Conservation (phyloP, 2,329 filamentous ascomycete species). For the Botryotinia convoluta region DNA sequence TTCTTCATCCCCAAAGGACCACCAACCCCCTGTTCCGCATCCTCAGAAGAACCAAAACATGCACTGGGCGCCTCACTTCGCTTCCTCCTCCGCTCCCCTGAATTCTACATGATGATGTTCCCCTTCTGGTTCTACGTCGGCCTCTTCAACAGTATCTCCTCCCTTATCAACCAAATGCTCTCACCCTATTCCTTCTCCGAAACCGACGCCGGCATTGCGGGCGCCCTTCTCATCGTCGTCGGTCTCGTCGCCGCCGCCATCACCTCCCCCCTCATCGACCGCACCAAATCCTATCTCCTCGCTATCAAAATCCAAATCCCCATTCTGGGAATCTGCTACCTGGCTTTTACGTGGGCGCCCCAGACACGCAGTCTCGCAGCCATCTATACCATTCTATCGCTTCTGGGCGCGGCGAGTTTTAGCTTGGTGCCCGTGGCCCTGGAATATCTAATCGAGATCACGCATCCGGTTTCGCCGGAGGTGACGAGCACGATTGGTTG, state of each 20-base stretch:
- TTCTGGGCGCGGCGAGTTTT: slow-evolving; percentile 80
- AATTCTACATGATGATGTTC: slow-evolving; percentile 77
- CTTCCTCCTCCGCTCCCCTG: slow-evolving; percentile 56
- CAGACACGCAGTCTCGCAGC: slow-evolving; percentile 54
- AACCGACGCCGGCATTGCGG: slow-evolving; percentile 83
- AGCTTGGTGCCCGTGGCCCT: slow-evolving; percentile 77
- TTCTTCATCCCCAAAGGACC: slow-evolving; percentile 77
- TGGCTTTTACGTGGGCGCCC: slow-evolving; percentile 80
- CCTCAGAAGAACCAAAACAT: slow-evolving; percentile 55
- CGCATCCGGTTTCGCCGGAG: slow-evolving; percentile 82
- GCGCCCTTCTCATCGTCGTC: slow-evolving; percentile 83
- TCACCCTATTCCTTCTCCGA: slow-evolving; percentile 81
- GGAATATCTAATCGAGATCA: slow-evolving; percentile 84
- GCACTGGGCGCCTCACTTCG: slow-evolving; percentile 50
- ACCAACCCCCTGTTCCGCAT: slow-evolving; percentile 72
- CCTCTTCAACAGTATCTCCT: slow-evolving; percentile 90
- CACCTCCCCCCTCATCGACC: slow-evolving; percentile 77
- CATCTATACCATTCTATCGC: slow-evolving; percentile 70
- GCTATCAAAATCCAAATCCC: slow-evolving; percentile 74
- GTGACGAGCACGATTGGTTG: slow-evolving; percentile 81
- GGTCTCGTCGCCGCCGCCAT: slow-evolving; percentile 77
- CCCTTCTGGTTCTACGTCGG: slow-evolving; percentile 85
- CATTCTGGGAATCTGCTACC: slow-evolving; percentile 68
- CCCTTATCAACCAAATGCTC: slow-evolving; percentile 86
- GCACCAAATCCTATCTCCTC: slow-evolving; percentile 73